phyloP scores from a whole-genome alignment of 2,329 filamentous ascomycete genomes.

The Colletotrichum nymphaeae region DNA sequence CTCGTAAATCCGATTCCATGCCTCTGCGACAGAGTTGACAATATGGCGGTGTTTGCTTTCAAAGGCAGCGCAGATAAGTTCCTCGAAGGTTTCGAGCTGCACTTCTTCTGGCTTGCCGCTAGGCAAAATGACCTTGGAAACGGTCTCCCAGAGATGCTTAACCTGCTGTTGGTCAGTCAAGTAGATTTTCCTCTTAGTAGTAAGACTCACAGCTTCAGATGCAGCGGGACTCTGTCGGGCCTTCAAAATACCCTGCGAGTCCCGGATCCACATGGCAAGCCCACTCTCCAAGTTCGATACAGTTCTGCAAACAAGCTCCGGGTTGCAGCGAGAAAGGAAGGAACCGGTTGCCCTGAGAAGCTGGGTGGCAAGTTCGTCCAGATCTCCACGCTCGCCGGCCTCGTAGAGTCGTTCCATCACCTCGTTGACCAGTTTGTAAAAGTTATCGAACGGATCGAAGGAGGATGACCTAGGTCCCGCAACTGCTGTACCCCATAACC shows the following conservation, averaged over 20 bases:
- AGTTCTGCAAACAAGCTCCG: constrained; percentile 63
- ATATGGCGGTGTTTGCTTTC: constrained; percentile 66
- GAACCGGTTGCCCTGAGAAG: constrained; percentile 66
- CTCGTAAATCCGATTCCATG: constrained; percentile 80
- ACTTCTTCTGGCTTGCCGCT: constrained; percentile 50
- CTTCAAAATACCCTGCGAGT: constrained; percentile 58
- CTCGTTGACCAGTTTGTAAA: constrained; percentile 70
- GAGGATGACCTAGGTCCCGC: constrained; percentile 53
- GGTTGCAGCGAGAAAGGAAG: constrained; percentile 63
- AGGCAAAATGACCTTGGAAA: constrained; percentile 54
- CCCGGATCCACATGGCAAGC: constrained; percentile 72
- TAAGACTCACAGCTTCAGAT: constrained; percentile 57
- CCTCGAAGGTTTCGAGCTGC: constrained; percentile 65
- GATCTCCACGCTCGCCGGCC: constrained; percentile 51
- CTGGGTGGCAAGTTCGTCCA: constrained; percentile 48
- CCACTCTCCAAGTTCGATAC: constrained; percentile 72
- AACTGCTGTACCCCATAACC: constrained; percentile 71
- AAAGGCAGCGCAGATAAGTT: constrained; percentile 66
- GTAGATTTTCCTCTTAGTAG: neutral
- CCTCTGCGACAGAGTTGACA: constrained; percentile 60
- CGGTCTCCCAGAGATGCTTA: constrained; percentile 60
- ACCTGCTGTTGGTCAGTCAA: constrained; percentile 53
- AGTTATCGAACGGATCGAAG: constrained; percentile 72
- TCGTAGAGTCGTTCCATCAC: constrained; percentile 68
- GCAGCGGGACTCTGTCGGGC: constrained; percentile 53